Percentiles rank a stretch among this genome's conserved stretches.
Evolutionary conservation across 2,329 filamentous ascomycete genomes (phyloP).

Genomic region (Catunica adiposa): DNA sequence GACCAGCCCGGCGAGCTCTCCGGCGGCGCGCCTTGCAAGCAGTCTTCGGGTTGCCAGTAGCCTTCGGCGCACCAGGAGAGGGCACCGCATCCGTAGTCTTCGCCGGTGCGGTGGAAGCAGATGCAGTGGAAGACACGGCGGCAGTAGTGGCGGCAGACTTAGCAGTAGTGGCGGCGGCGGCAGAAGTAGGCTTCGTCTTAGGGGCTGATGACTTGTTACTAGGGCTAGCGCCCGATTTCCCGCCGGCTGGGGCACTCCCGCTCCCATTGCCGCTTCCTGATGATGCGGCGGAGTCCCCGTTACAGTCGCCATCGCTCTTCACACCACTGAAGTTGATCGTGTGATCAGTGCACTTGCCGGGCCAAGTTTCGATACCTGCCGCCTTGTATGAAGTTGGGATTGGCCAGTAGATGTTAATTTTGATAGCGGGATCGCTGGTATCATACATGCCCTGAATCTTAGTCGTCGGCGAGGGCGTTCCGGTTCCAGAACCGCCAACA

Average conservation of each 20-base stretch:
- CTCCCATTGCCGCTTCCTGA: no score
- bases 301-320: conserved; percentile 24
- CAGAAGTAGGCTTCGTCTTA: no score
- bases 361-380: conserved; percentile 19
- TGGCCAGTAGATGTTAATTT: conserved; percentile 28
- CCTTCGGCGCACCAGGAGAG: no score
- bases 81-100: no score
- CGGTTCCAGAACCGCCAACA: conserved; percentile 26
- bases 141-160: conserved; percentile 10
- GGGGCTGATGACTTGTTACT: no score
- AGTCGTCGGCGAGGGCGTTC: conserved; percentile 21
- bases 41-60: no score
- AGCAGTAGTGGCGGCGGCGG: conserved; percentile 10
- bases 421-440: conserved; percentile 24
- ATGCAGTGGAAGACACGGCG: neutral
- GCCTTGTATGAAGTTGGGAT: conserved; percentile 22
- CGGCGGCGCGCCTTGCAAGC: no score
- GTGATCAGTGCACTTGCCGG: conserved; percentile 23
- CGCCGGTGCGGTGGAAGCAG: neutral
- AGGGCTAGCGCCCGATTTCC: no score
- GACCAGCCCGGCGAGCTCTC: no score
- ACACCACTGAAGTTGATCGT: conserved; percentile 23
- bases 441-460: conserved; percentile 26
- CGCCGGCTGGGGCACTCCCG: no score
- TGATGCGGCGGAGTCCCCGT: conserved; percentile 15